Evolutionary conservation across 768 basidiomycete species (phyloP).

Genomic region (Pulveroboletus sp.): DNA sequence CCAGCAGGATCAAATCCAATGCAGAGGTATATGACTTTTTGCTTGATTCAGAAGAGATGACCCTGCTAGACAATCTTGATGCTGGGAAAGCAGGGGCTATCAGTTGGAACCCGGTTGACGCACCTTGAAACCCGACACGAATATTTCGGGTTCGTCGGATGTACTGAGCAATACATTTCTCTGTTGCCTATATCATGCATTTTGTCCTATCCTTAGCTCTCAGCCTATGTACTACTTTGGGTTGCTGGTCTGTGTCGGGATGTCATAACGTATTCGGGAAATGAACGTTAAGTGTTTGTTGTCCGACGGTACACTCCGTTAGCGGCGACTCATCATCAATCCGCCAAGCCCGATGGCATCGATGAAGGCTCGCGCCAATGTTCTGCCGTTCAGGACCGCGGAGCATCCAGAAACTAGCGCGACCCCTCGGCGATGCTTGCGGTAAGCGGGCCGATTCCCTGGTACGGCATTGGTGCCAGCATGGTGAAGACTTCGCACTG

Average conservation of each 20-base stretch:
- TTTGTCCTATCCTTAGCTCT: too few relatives aligned
- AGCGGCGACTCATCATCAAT: not conserved
- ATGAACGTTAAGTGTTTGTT: not conserved
- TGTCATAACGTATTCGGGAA: not conserved
- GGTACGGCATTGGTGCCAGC: too few relatives aligned
- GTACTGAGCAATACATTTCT: too few relatives aligned
- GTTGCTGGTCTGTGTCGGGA: not conserved
- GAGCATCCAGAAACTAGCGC: not conserved
- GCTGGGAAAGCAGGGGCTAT: constrained; percentile 67
- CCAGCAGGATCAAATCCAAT: constrained; percentile 69
- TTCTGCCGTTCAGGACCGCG: not conserved
- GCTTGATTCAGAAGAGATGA: constrained; percentile 62
- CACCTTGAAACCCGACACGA: constrained; percentile 24
- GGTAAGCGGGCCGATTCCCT: not conserved
- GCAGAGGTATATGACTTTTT: constrained; percentile 73
- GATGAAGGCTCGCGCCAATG: not conserved
- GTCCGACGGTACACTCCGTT: not conserved
- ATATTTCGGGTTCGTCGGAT: not conserved
- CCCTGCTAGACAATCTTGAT: constrained; percentile 63
- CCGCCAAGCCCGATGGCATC: not conserved
- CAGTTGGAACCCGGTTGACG: constrained; percentile 82
- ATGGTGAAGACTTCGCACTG: too few relatives aligned
- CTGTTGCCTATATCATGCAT: too few relatives aligned
- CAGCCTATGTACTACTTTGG: too few relatives aligned
- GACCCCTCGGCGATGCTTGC: not conserved